Percentiles rank a stretch among this genome's conserved stretches.
phyloP scores from a whole-genome alignment of 257 asterid species.

The Solanum appendiculatum region DNA sequence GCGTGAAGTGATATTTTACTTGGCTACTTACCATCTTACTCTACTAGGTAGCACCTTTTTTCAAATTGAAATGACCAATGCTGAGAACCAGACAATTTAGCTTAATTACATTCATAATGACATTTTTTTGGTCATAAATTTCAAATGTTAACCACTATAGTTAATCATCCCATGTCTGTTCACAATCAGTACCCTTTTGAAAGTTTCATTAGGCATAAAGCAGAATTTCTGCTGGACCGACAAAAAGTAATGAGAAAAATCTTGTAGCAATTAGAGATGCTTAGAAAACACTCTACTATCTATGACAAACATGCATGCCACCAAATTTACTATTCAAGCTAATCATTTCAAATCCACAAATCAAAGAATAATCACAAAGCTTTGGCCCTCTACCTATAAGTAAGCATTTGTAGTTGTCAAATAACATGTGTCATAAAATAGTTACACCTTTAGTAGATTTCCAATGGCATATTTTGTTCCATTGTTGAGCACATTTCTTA shows the following conservation, averaged over 20 bases:
- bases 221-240: neutral
- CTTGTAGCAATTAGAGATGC: neutral
- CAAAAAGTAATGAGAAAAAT: neutral
- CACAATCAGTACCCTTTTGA: neutral
- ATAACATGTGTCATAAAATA: neutral
- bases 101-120: neutral
- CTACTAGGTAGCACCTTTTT: neutral
- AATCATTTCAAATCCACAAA: neutral
- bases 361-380: neutral
- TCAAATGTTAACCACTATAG: neutral
- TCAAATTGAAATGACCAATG: neutral
- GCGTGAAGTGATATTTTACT: neutral
- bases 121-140: neutral
- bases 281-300: constrained; percentile 4
- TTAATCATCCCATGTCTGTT: neutral
- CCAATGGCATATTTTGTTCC: neutral
- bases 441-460: neutral
- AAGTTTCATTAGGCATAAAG: neutral
- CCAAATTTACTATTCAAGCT: neutral
- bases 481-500: neutral
- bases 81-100: neutral
- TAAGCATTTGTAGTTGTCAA: neutral
- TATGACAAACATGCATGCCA: constrained; percentile 2
- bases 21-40: neutral
- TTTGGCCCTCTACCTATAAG: neutral